phyloP scores from a whole-genome alignment of 495 filamentous ascomycete species.

The Bombardia bombarda region DNA sequence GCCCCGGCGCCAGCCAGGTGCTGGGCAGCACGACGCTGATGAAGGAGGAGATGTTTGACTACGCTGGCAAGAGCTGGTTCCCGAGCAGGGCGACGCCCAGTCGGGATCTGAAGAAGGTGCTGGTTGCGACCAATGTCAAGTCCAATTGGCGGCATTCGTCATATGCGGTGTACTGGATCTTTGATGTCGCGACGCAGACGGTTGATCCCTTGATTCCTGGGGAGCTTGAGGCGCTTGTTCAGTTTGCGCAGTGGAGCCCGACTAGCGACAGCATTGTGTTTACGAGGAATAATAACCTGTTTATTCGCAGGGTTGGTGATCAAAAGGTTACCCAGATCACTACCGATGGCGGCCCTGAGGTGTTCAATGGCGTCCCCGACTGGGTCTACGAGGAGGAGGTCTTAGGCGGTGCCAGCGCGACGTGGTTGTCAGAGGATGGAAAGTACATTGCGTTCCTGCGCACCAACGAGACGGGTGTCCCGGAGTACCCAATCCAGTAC shows the following conservation, averaged over 20 bases:
- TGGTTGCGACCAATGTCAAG: slow-evolving; percentile 61
- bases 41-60: slow-evolving; percentile 54
- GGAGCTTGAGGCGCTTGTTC: slow-evolving; percentile 57
- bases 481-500: slow-evolving; percentile 91
- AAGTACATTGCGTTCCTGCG: slow-evolving; percentile 83
- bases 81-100: slow-evolving; percentile 65
- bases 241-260: slow-evolving; percentile 88
- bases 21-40: slow-evolving; percentile 61
- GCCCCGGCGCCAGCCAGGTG: slow-evolving; percentile 28
- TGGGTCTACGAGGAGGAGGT: slow-evolving; percentile 99
- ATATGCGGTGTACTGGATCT: slow-evolving; percentile 82
- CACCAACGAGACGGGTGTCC: slow-evolving; percentile 86
- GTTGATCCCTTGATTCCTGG: slow-evolving; percentile 70
- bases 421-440: slow-evolving; percentile 91
- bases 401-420: slow-evolving; percentile 67
- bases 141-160: slow-evolving; percentile 87
- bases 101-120: slow-evolving; percentile 72
- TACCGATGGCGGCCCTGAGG: slow-evolving; percentile 71
- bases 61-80: slow-evolving; percentile 40
- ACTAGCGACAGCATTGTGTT: slow-evolving; percentile 77
- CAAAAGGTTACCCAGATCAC: slow-evolving; percentile 64
- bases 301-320: slow-evolving; percentile 56
- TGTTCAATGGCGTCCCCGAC: slow-evolving; percentile 96
- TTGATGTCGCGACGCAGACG: slow-evolving; percentile 77
- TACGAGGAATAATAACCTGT: slow-evolving; percentile 83